A percentile compares a stretch with the other conserved stretches of the same genome.
Conservation (phyloP, 805 yeast genomes). For the Wickerhamiella allomyrinae region DNA sequence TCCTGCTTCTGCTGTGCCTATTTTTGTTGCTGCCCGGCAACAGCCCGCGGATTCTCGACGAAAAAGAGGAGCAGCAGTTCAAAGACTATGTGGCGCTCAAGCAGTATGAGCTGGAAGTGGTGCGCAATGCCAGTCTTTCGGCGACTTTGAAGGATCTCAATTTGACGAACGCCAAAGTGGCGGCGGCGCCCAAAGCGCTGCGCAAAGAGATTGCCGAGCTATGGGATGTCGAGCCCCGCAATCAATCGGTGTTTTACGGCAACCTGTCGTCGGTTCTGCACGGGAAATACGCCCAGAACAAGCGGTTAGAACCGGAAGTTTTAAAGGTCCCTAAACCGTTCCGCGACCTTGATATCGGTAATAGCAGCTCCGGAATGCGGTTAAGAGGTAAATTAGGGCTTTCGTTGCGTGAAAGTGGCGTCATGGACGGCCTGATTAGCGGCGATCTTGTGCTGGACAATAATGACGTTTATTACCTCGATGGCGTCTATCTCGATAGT, state of each 20-base stretch:
- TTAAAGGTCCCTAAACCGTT: neutral
- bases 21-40: neutral
- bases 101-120: slow-evolving; percentile 23
- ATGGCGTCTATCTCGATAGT: slow-evolving; percentile 25
- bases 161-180: slow-evolving; percentile 2
- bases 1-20: neutral
- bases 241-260: slow-evolving; percentile 1
- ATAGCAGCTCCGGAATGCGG: neutral
- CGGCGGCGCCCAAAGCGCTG: neutral
- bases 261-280: slow-evolving; percentile 7
- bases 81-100: slow-evolving; percentile 25
- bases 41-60: neutral
- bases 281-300: slow-evolving; percentile 1
- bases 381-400: neutral
- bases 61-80: slow-evolving; percentile 20
- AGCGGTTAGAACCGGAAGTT: neutral
- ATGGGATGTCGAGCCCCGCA: slow-evolving; percentile 2
- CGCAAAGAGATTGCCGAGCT: neutral
- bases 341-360: neutral
- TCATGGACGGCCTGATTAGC: slow-evolving; percentile 1
- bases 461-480: neutral
- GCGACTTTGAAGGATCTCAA: slow-evolving; percentile 2
- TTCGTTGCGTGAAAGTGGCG: neutral
- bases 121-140: slow-evolving; percentile 35
- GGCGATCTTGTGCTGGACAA: neutral